Evolutionary conservation across 2,329 filamentous ascomycete genomes (phyloP).

Genomic region (Emmonsiellopsis sp.): DNA sequence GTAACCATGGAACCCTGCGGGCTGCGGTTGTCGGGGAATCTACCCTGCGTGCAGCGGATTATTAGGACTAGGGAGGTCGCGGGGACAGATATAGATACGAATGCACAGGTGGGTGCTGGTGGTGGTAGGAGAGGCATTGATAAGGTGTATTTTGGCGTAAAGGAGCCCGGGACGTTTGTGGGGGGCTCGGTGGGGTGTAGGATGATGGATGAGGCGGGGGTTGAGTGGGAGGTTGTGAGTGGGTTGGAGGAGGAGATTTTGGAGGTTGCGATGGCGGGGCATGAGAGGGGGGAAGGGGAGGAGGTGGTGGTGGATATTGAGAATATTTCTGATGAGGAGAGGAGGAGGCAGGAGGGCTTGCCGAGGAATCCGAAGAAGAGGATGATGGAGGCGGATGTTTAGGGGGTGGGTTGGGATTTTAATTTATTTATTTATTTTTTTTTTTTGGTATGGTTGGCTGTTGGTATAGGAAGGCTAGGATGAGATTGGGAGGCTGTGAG

Average conservation of each 20-base stretch:
- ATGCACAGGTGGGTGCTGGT: not conserved
- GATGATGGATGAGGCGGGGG: conserved; percentile 61
- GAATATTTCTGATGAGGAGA: conserved; percentile 31
- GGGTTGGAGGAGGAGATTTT: conserved; percentile 78
- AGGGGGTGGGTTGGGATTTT: not conserved
- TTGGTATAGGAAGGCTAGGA: too few relatives aligned
- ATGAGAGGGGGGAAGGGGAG: conserved; percentile 37
- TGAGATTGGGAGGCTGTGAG: too few relatives aligned
- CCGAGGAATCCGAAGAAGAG: conserved; percentile 39
- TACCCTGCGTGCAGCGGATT: conserved; percentile 64
- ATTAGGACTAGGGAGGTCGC: conserved; percentile 37
- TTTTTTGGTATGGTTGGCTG: too few relatives aligned
- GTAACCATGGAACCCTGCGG: conserved; percentile 69
- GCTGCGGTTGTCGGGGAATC: conserved; percentile 38
- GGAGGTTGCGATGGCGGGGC: conserved; percentile 72
- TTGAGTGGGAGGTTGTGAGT: conserved; percentile 62
- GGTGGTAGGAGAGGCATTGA: conserved; percentile 45
- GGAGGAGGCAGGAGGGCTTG: conserved; percentile 26
- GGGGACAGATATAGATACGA: too few relatives aligned
- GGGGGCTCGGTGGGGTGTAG: conserved; percentile 65
- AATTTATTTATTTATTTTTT: not conserved
- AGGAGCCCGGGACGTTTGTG: conserved; percentile 86
- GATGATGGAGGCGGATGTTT: conserved; percentile 33
- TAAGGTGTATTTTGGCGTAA: conserved; percentile 77
- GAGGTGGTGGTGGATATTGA: conserved; percentile 25